Conservation (phyloP, 2,329 filamentous ascomycete species). For the Cytospora mali region DNA sequence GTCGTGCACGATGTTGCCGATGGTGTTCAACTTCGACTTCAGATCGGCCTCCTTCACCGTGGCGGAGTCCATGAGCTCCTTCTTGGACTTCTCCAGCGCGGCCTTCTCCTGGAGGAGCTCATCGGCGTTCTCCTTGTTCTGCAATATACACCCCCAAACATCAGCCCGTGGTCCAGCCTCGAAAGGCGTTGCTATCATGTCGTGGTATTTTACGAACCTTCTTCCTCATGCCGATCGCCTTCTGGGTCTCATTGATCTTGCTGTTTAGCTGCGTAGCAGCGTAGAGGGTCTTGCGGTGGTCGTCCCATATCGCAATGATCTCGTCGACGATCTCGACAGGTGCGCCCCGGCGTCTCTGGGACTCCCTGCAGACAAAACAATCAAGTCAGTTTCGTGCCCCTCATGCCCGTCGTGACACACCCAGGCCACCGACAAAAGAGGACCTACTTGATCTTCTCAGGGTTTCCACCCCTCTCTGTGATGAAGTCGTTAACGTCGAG, state of each 20-base stretch:
- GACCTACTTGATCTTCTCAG: constrained; percentile 68
- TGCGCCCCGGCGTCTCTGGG: constrained; percentile 80
- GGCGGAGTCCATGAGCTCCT: constrained; percentile 73
- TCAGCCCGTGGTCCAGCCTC: neutral
- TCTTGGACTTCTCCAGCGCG: constrained; percentile 79
- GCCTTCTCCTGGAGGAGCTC: constrained; percentile 79
- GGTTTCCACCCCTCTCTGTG: constrained; percentile 85
- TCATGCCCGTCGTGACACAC: neutral
- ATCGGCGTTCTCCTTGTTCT: constrained; percentile 84
- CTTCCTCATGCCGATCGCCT: constrained; percentile 88
- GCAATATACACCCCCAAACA: constrained; percentile 2
- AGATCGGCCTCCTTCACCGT: constrained; percentile 74
- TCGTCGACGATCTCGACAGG: constrained; percentile 86
- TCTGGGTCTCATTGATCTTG: constrained; percentile 86
- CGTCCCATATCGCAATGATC: constrained; percentile 83
- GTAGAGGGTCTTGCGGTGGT: constrained; percentile 79
- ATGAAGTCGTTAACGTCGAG: constrained; percentile 80
- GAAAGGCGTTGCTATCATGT: neutral
- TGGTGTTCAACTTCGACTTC: constrained; percentile 76
- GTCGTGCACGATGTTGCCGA: constrained; percentile 92
- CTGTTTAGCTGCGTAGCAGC: constrained; percentile 77
- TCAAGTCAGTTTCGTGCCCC: neutral
- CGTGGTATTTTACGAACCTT: constrained; percentile 57
- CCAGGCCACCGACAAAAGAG: neutral
- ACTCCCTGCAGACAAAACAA: constrained; percentile 60